Base-by-base conservation (phyloP, 208 protist genomes). In the Leishmania mexicana region DNA sequence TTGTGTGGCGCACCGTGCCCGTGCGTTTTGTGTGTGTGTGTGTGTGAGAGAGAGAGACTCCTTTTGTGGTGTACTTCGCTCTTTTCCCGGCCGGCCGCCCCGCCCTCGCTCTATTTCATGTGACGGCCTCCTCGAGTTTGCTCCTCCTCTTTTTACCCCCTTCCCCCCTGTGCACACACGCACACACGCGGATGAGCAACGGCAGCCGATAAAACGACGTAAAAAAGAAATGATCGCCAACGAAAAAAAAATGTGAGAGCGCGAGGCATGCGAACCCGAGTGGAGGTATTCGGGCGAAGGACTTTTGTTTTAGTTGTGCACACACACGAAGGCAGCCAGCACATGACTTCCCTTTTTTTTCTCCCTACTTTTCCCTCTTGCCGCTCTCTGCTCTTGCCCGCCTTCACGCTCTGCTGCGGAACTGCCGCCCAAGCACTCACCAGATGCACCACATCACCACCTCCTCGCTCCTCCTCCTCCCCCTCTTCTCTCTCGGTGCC, bases 121-220 rank as follows among this genome's bases (percentile, higher is more conserved):
- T 49, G 35, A 49, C 40, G 40, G 67, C 42, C 21, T 51, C 67
- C 31, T 38, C 40, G 40, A 19, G 67, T 17, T 49, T 24, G n/a
- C 65, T 42, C 38, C 64, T 70, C 64, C 35, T 71, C 31, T 42
- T 49, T 21, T 28, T 51, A 17, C 40, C 62, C 11, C 40, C 15
- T 67, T 2, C 38, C 67, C 67, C 67, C 40, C 0, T 74, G 8
- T 51, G 57, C 38, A 85, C 45, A 70, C 38, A 24, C 75, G 31
- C 57, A 83, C 45, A 3, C 70, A 51, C 35, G 28, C 53, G 2
- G 45, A 74, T 84, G n/a, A 57, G 47, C 45, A 76, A 6, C 53
- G 72, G 47, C n/a, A 45, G 17, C 31, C 19, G 45, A 53, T 35
- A 28, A n/a, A 35, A 47, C 7, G 13, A n/a, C 49, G 40, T 24